phyloP scores from a whole-genome alignment of 2,329 filamentous ascomycete species.

The Nakataea oryzae region DNA sequence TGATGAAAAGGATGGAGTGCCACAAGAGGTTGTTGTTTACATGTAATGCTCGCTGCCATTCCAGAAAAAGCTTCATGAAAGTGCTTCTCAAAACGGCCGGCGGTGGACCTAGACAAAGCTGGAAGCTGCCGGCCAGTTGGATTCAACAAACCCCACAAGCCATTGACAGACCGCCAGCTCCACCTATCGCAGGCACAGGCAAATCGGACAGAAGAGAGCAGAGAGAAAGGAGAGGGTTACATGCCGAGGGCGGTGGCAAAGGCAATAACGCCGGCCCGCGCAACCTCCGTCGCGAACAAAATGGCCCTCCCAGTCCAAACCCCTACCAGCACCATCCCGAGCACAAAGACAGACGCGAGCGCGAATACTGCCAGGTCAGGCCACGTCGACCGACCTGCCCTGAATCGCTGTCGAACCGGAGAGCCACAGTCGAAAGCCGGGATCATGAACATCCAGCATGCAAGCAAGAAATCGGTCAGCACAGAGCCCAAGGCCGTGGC shows the following conservation, averaged over 20 bases:
- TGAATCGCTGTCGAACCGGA: slow-evolving; percentile 18
- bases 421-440: slow-evolving; percentile 28
- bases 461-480: not conserved
- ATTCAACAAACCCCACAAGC: not conserved
- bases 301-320: slow-evolving; percentile 14
- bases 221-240: not conserved
- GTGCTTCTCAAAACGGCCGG: not conserved
- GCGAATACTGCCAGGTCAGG: slow-evolving; percentile 15
- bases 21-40: not conserved
- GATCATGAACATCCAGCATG: slow-evolving; percentile 19
- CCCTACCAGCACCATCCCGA: slow-evolving; percentile 9
- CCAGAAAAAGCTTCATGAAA: not conserved
- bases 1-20: not conserved
- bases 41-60: not conserved
- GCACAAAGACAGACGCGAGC: slow-evolving; percentile 17
- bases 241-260: slow-evolving; percentile 2
- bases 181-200: not conserved
- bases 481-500: not conserved
- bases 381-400: slow-evolving; percentile 13
- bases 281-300: slow-evolving; percentile 6
- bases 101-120: not conserved
- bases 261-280: slow-evolving; percentile 6
- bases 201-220: not conserved
- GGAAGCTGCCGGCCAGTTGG: too few species aligned
- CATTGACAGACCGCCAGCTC: too few species aligned